These are phyloP conservation scores for Coemansia sp. DNA, from an alignment of 192 early-diverging fungal genomes.

Conservation along the genomic window DNA sequence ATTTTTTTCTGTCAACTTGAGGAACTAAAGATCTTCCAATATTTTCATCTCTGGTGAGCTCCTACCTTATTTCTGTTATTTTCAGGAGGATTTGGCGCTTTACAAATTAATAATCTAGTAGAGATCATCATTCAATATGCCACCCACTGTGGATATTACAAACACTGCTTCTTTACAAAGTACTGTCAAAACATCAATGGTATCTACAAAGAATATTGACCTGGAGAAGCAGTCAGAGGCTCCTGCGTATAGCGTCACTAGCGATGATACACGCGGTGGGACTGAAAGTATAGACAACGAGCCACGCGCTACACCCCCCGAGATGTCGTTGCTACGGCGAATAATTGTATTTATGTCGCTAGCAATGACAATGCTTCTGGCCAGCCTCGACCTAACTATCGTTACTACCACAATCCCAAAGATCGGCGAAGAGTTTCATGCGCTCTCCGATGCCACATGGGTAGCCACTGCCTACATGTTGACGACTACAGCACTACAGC, in stretches of 20 bases:
- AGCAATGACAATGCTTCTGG: slow-evolving; percentile 61
- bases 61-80: neutral
- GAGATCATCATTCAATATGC: neutral
- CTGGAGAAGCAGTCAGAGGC: neutral
- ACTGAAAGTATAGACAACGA: neutral
- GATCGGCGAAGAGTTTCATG: slow-evolving; percentile 65
- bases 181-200: neutral
- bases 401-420: slow-evolving; percentile 67
- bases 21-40: too few relatives aligned
- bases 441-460: slow-evolving; percentile 68
- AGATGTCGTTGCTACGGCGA: slow-evolving; percentile 5
- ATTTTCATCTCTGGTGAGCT: too few relatives aligned
- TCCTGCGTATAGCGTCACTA: neutral
- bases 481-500: slow-evolving; percentile 70
- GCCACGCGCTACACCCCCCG: neutral
- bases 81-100: neutral
- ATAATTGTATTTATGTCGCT: slow-evolving; percentile 29
- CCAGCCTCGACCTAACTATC: slow-evolving; percentile 76
- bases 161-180: neutral
- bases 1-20: neutral
- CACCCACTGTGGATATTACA: neutral
- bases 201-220: neutral
- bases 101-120: neutral
- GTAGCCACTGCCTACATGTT: slow-evolving; percentile 71
- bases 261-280: neutral